Conservation (phyloP, 2,329 filamentous ascomycete species). For the Scytalidium sp. region DNA sequence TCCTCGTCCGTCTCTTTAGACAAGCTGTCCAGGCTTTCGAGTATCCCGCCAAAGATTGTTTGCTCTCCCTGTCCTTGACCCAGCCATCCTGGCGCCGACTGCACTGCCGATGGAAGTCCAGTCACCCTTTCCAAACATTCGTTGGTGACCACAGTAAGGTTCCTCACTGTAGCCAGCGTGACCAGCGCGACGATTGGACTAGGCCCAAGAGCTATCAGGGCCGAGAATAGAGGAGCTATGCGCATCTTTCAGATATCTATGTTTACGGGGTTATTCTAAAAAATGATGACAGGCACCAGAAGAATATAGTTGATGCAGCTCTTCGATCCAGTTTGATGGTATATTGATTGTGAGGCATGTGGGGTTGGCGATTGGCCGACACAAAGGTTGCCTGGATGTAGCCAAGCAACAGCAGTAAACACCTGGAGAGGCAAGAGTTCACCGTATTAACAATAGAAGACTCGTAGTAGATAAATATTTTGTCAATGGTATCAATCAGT, state of each 20-base stretch:
- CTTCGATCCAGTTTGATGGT: too few relatives aligned
- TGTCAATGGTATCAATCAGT: background rate
- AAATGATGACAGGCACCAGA: too few relatives aligned
- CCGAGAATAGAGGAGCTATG: background rate
- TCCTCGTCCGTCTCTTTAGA: conserved; percentile 10
- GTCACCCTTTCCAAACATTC: conserved; percentile 10
- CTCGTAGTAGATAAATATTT: background rate
- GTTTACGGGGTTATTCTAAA: background rate
- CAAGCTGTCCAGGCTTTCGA: too few relatives aligned
- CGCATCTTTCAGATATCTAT: background rate
- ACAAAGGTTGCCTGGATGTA: background rate
- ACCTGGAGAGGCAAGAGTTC: too few relatives aligned
- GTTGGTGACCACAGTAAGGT: conserved; percentile 15
- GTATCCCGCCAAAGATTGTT: background rate
- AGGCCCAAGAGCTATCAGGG: background rate
- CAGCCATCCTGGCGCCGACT: conserved; percentile 3
- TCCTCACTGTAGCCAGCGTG: conserved; percentile 16
- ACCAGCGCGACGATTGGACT: conserved; percentile 8
- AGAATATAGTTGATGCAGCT: too few relatives aligned
- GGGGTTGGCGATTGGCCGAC: background rate
- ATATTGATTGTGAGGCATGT: too few relatives aligned
- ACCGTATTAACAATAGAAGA: background rate
- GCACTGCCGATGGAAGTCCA: background rate
- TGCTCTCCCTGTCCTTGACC: background rate
- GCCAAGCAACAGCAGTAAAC: too few relatives aligned